A percentile compares a stretch with the other conserved stretches of the same genome.
phyloP scores from a whole-genome alignment of 805 yeast species.

The Teunomyces barrocoloradensis region DNA sequence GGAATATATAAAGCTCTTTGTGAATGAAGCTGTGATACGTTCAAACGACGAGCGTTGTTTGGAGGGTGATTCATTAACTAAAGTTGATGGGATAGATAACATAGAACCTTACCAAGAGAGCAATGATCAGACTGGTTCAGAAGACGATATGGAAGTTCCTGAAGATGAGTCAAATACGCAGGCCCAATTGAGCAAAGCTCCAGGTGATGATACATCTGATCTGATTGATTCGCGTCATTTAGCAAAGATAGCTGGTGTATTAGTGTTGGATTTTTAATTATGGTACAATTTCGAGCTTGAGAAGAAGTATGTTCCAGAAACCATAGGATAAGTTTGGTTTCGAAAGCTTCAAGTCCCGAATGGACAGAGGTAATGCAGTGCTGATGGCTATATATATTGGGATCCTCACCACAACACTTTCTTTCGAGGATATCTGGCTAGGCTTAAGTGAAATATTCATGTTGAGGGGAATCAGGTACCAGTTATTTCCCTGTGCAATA shows the following conservation, averaged over 20 bases:
- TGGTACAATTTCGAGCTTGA: neutral
- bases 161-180: constrained; percentile 21
- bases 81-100: constrained; percentile 35
- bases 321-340: constrained; percentile 22
- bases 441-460: constrained; percentile 4
- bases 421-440: too few species aligned
- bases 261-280: constrained; percentile 52
- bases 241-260: constrained; percentile 53
- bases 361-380: constrained; percentile 22
- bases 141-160: constrained; percentile 10
- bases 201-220: constrained; percentile 16
- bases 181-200: constrained; percentile 11
- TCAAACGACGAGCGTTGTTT: constrained; percentile 50
- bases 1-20: constrained; percentile 55
- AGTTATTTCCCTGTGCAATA: constrained; percentile 27
- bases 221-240: constrained; percentile 54
- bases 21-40: constrained; percentile 56
- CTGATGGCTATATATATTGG: constrained; percentile 31
- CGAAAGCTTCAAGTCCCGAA: constrained; percentile 12
- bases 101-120: constrained; percentile 11
- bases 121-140: constrained; percentile 9
- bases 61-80: constrained; percentile 24
- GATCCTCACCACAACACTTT: constrained; percentile 12
- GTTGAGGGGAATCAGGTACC: constrained; percentile 35
- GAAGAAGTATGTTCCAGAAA: constrained; percentile 19